Conservation (phyloP, 345 rosid species). For the Barbarea vulgaris region DNA sequence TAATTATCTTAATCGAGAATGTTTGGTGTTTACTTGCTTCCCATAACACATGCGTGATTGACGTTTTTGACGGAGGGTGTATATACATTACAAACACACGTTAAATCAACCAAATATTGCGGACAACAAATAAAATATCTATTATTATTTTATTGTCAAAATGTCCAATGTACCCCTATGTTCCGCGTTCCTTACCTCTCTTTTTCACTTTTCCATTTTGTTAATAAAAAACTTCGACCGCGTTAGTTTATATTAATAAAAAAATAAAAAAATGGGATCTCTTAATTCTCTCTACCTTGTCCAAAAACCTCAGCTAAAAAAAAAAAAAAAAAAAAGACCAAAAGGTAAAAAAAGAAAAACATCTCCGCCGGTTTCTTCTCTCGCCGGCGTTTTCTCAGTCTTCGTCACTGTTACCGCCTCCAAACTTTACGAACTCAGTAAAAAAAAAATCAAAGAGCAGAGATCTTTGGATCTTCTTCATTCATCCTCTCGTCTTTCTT, state of each 20-base stretch:
- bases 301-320: constrained; percentile 33
- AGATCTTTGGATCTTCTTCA: constrained; percentile 24
- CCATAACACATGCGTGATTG: constrained; percentile 36
- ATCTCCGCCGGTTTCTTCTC: constrained; percentile 26
- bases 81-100: constrained; percentile 1
- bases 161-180: constrained; percentile 5
- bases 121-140: neutral
- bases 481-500: neutral
- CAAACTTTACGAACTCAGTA: neutral
- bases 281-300: constrained; percentile 21
- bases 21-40: constrained; percentile 26
- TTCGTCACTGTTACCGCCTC: constrained; percentile 19
- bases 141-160: neutral
- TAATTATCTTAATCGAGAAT: neutral
- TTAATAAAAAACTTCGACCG: neutral
- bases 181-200: neutral
- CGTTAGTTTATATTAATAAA: neutral
- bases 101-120: neutral
- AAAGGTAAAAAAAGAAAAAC: neutral
- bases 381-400: constrained; percentile 40
- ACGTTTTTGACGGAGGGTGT: constrained; percentile 29
- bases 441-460: constrained; percentile 2
- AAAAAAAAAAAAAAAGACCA: constrained; percentile 1
- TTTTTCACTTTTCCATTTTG: neutral
- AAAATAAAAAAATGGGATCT: neutral